Evolutionary conservation across 2,329 filamentous ascomycete genomes (phyloP).

Genomic region (Colletotrichum scovillei): DNA sequence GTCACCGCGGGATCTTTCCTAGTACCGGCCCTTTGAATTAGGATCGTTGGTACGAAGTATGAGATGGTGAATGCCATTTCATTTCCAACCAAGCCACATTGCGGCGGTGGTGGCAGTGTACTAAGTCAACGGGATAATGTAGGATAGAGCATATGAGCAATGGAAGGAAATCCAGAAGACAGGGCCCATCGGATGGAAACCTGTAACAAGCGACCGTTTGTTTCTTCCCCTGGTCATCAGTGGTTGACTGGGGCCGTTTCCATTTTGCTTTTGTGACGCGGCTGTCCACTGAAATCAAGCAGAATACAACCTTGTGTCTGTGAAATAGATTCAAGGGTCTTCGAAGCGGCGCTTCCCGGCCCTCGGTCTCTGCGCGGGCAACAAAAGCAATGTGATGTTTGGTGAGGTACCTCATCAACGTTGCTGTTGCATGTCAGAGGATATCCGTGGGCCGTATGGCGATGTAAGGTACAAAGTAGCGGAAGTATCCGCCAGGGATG

Average conservation of each 20-base stretch:
- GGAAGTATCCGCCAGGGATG: no score
- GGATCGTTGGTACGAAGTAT: not conserved
- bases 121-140: not conserved
- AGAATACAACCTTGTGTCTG: not conserved
- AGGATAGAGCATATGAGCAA: not conserved
- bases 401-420: no score
- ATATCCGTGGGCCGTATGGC: no score
- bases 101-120: not conserved
- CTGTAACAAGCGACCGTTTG: conserved; percentile 8
- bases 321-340: not conserved
- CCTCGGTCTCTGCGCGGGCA: not conserved
- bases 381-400: not conserved
- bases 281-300: not conserved
- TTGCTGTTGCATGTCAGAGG: not conserved
- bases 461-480: no score
- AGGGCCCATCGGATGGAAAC: not conserved
- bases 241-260: not conserved
- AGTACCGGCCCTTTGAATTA: not conserved
- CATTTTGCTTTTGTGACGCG: not conserved
- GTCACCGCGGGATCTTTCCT: not conserved
- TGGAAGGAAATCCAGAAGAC: not conserved
- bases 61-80: not conserved
- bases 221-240: conserved; percentile 9
- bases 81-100: conserved; percentile 1
- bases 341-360: not conserved